These are phyloP conservation scores for Kluyveromyces sp. DNA, from an alignment of 1,139 yeast species.

Conservation along the genomic window DNA sequence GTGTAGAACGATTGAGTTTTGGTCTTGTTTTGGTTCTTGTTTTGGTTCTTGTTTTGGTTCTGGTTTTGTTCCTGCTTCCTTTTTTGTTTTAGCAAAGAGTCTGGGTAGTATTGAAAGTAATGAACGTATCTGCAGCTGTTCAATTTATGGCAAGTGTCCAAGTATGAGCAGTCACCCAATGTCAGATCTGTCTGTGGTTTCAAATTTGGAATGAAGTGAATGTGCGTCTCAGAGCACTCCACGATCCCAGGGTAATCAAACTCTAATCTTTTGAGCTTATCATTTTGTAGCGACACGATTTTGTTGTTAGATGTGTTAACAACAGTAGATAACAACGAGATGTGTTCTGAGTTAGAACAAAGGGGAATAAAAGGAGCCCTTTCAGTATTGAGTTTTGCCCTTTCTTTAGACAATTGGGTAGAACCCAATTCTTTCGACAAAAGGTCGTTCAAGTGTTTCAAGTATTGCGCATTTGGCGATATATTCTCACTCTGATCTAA, in stretches of 20 bases:
- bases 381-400: conserved; percentile 34
- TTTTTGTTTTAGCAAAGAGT: conserved; percentile 11
- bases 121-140: conserved; percentile 76
- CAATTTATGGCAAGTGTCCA: conserved; percentile 88
- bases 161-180: conserved; percentile 88
- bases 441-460: conserved; percentile 13
- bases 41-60: conserved; percentile 27
- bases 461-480: conserved; percentile 7
- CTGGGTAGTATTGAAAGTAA: conserved; percentile 57
- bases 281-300: conserved; percentile 22
- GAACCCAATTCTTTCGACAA: conserved; percentile 23
- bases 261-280: conserved; percentile 20
- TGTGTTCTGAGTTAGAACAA: conserved; percentile 45
- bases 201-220: conserved; percentile 58
- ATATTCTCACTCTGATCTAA: conserved; percentile 6
- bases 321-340: conserved; percentile 21
- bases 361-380: conserved; percentile 42
- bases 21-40: conserved; percentile 27
- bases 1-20: conserved; percentile 38
- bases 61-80: conserved; percentile 21
- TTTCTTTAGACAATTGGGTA: conserved; percentile 35
- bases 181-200: conserved; percentile 51
- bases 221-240: conserved; percentile 41
- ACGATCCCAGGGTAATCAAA: conserved; percentile 25
- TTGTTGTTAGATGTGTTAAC: conserved; percentile 26